Evolutionary conservation across 2,329 filamentous ascomycete species (phyloP).

Genomic region (Colletotrichum karsti): DNA sequence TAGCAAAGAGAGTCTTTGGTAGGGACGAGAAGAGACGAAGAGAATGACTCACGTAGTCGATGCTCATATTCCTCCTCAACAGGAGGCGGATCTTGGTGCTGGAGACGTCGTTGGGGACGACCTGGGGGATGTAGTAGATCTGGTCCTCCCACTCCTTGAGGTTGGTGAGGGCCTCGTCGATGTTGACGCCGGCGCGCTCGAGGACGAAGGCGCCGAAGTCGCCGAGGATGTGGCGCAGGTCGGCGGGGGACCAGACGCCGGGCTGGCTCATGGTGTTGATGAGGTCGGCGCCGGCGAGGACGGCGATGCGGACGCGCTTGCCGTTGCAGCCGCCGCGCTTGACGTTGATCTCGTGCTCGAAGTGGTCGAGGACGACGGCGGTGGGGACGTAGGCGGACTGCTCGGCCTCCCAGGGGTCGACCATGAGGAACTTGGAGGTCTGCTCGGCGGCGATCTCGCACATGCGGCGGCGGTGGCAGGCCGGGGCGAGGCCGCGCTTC

Average conservation of each 20-base stretch:
- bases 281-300: constrained; percentile 82
- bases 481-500: constrained; percentile 80
- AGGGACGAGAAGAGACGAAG: neutral
- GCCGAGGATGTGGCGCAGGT: constrained; percentile 88
- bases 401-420: constrained; percentile 89
- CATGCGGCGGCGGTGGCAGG: constrained; percentile 82
- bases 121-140: constrained; percentile 86
- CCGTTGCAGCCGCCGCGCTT: constrained; percentile 81
- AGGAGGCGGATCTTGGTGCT: constrained; percentile 34
- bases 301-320: constrained; percentile 73
- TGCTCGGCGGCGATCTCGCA: constrained; percentile 82
- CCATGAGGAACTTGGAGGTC: constrained; percentile 82
- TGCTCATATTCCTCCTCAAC: constrained; percentile 31
- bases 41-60: constrained; percentile 24
- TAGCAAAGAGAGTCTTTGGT: constrained; percentile 56
- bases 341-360: constrained; percentile 88
- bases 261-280: constrained; percentile 78
- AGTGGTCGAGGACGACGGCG: constrained; percentile 89
- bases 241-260: constrained; percentile 83
- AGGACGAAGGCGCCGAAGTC: constrained; percentile 86
- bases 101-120: constrained; percentile 83
- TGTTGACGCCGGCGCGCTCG: constrained; percentile 88
- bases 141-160: constrained; percentile 86
- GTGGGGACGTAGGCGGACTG: constrained; percentile 88
- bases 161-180: constrained; percentile 85